Evolutionary conservation across 2,329 filamentous ascomycete genomes (phyloP), one percentile per base, ranked within the genome.

Genomic region (Aspergillus neotritici): DNA sequence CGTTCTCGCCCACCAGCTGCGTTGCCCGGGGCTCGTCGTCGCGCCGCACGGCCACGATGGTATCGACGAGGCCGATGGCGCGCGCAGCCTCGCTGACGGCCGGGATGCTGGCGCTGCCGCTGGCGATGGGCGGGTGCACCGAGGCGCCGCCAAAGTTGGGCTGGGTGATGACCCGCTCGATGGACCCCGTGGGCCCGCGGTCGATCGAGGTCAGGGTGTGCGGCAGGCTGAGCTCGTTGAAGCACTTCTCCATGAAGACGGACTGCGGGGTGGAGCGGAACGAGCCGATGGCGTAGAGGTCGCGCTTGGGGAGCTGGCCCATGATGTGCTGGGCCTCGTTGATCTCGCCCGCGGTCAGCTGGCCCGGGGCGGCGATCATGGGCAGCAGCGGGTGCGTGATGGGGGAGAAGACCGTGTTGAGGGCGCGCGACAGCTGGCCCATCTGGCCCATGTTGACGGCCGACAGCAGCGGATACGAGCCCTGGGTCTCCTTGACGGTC

Each of bases 391-490:
- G 87, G 57, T 94, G 87, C 0, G 88, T 94, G 60, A 94, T 90
- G 17, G 87, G 87, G 0, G 87, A 90, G 63, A 94, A 91, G 48
- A 91, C 84, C 43, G 84, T 87, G 67, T 94, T 94, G 45, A 93
- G 72, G 0, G 86, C 86, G 55, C 88, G 78, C 1, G 87, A 93
- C 38, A 94, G 79, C 60, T 94, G 87, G 9, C 88, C 88, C n/a
- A 82, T 79, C 54, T 87, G 83, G 17, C 86, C 86, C 86, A 93
- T 93, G 64, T 93, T 93, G 53, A 94, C 80, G 5, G 85, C 87
- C 2, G 87, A 93, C 29, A 94, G 74, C 1, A 86, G 84, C 8
- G 87, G 86, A 7, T 83, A 75, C 0, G 84, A 77, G 7, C 59
- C 57, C 51, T 84, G 83, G 49, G 84, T 80, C 25, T 77, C 71